Conservation (phyloP, 78 protist species). For the Dictyostelium firmibasis region DNA sequence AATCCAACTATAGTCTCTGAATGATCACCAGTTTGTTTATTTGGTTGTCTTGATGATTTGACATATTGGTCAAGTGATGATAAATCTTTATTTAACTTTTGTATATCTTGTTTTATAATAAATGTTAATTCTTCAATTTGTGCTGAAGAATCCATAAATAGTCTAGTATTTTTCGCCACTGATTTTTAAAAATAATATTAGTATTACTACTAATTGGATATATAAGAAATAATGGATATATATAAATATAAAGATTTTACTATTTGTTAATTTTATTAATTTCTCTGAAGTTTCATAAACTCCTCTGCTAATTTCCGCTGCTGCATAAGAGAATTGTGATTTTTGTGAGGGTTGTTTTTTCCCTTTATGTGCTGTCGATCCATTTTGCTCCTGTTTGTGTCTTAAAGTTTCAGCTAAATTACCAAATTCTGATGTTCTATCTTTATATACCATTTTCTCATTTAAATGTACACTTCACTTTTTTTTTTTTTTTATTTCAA, state of each 20-base stretch:
- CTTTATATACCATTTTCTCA: constrained; percentile 53
- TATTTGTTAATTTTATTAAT: constrained; percentile 57
- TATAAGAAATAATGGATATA: too few species aligned
- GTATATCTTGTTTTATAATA: constrained; percentile 76
- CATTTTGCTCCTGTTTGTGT: constrained; percentile 61
- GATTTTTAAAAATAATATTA: not conserved
- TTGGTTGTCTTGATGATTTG: constrained; percentile 55
- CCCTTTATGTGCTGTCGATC: not conserved
- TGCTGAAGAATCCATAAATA: constrained; percentile 66
- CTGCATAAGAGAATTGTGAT: constrained; percentile 57
- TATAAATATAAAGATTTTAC: not conserved
- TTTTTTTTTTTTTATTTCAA: too few species aligned
- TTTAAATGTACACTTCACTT: too few species aligned
- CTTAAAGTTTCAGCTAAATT: constrained; percentile 38
- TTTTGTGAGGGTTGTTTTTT: not conserved
- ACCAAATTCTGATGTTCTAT: constrained; percentile 72
- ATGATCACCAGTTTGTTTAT: constrained; percentile 72
- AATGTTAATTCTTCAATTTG: constrained; percentile 68
- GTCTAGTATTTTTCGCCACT: constrained; percentile 71
- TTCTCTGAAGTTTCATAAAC: constrained; percentile 68
- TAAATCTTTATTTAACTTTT: constrained; percentile 45
- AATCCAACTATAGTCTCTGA: constrained; percentile 76
- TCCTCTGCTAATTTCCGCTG: constrained; percentile 67
- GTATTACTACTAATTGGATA: too few species aligned
- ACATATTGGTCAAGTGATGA: constrained; percentile 2